A percentile compares a stretch with the other conserved stretches of the same genome.
phyloP scores from a whole-genome alignment of 2,329 filamentous ascomycete genomes.

The Plectosphaerella sp. region DNA sequence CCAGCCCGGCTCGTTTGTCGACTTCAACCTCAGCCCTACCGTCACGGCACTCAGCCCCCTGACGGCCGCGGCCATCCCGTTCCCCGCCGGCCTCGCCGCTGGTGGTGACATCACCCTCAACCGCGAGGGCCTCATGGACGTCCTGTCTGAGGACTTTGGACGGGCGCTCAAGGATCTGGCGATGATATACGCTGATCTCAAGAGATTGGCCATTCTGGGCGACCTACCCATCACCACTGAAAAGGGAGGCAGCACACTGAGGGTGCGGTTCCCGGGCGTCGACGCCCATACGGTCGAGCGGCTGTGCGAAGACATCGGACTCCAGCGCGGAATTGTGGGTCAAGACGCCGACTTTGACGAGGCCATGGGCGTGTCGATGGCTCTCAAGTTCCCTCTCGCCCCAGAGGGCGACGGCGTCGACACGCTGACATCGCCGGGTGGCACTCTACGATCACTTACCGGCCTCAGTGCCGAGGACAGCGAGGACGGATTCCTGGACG shows the following conservation, averaged over 20 bases:
- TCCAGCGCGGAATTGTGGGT: conserved; percentile 71
- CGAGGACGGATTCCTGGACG: conserved; percentile 24
- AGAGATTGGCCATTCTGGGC: conserved; percentile 69
- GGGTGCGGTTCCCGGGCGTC: conserved; percentile 87
- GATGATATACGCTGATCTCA: conserved; percentile 74
- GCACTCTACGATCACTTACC: conserved; percentile 39
- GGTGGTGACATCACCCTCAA: conserved; percentile 53
- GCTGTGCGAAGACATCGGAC: conserved; percentile 81
- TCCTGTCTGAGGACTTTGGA: conserved; percentile 83
- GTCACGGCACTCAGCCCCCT: conserved; percentile 82
- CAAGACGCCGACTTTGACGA: conserved; percentile 73
- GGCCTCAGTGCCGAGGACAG: conserved; percentile 12
- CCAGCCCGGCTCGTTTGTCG: conserved; percentile 74
- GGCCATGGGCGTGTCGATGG: conserved; percentile 64
- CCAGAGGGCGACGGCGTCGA: conserved; percentile 37
- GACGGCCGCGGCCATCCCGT: conserved; percentile 47
- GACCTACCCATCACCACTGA: conserved; percentile 79
- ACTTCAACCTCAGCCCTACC: conserved; percentile 84
- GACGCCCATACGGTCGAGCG: conserved; percentile 77
- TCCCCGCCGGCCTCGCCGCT: conserved; percentile 37
- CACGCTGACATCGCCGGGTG: conserved; percentile 40
- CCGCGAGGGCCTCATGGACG: conserved; percentile 77
- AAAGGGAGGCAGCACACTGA: conserved; percentile 55
- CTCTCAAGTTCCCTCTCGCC: conserved; percentile 82
- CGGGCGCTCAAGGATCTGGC: conserved; percentile 81